Conservation (phyloP, 441 rosid genomes). For the Pelargonium citronellum region DNA sequence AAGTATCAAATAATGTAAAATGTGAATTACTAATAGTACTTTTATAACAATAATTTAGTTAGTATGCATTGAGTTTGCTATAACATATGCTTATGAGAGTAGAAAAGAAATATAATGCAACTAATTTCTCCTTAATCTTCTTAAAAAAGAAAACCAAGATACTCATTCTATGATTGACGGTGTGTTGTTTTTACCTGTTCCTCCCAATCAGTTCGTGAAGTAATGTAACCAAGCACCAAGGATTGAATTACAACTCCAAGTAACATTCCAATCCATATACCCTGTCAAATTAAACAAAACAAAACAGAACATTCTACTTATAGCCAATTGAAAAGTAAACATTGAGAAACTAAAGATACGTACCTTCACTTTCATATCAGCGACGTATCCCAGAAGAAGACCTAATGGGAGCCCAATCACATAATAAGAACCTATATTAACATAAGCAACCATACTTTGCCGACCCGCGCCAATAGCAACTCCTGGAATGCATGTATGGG, state of each 20-base stretch:
- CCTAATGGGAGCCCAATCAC: conserved; percentile 41
- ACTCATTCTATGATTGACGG: neutral
- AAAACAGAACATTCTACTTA: neutral
- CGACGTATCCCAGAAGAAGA: conserved; percentile 31
- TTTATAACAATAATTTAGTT: too few relatives aligned
- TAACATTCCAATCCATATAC: conserved; percentile 23
- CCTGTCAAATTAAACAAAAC: conserved; percentile 7
- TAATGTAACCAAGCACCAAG: conserved; percentile 14
- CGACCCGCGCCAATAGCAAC: conserved; percentile 41
- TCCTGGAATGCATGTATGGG: conserved; percentile 25
- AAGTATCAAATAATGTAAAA: neutral
- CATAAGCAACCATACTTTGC: conserved; percentile 37
- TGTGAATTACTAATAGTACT: too few relatives aligned
- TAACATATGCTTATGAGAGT: too few relatives aligned
- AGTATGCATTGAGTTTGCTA: too few relatives aligned
- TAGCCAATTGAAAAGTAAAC: neutral
- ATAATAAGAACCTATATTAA: conserved; percentile 37
- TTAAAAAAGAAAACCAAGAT: neutral
- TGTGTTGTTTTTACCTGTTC: conserved; percentile 19
- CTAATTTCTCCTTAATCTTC: too few relatives aligned
- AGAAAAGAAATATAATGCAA: too few relatives aligned
- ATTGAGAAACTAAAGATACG: neutral
- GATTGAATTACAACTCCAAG: conserved; percentile 18
- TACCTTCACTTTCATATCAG: conserved; percentile 26
- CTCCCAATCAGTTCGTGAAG: conserved; percentile 24